Percentiles rank a stretch among this genome's conserved stretches.
phyloP scores from a whole-genome alignment of 768 basidiomycete genomes.

The Lactarius hengduanensis region DNA sequence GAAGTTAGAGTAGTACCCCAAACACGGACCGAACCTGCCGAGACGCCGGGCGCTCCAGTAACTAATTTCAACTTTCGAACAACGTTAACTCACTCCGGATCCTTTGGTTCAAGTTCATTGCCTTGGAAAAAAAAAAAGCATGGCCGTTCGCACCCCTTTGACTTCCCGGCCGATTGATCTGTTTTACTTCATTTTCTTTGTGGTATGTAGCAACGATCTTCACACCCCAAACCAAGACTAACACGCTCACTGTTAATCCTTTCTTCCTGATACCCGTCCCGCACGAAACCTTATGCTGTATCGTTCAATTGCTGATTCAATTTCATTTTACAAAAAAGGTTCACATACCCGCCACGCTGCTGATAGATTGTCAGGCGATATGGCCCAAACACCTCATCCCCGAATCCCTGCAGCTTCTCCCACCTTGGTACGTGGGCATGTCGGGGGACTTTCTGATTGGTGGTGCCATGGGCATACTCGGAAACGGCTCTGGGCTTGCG shows the following conservation, averaged over 20 bases:
- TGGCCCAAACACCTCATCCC: slow-evolving; percentile 57
- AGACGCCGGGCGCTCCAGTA: background rate
- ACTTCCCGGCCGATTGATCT: slow-evolving; percentile 60
- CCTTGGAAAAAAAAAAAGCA: background rate
- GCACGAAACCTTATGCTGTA: background rate
- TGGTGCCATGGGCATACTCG: slow-evolving; percentile 46
- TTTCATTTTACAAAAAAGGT: slow-evolving; percentile 37
- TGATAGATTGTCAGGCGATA: slow-evolving; percentile 69
- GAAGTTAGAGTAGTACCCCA: background rate
- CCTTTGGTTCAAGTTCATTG: background rate
- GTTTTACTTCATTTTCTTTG: slow-evolving; percentile 69
- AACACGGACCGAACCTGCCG: background rate
- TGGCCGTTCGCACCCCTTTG: slow-evolving; percentile 39
- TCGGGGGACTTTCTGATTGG: slow-evolving; percentile 69
- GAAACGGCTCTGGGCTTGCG: slow-evolving; percentile 37
- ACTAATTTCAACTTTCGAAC: background rate
- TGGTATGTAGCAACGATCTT: slow-evolving; percentile 41
- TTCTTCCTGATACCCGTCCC: background rate
- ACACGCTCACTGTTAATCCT: background rate
- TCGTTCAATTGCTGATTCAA: background rate
- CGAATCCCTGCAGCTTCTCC: slow-evolving; percentile 42
- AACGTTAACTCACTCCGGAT: background rate
- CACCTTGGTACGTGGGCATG: slow-evolving; percentile 50
- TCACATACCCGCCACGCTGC: slow-evolving; percentile 66
- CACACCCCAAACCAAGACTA: background rate